Evolutionary conservation across 441 rosid genomes (phyloP), one percentile per base, ranked within the genome.

Genomic region (Gossypium aridum): DNA sequence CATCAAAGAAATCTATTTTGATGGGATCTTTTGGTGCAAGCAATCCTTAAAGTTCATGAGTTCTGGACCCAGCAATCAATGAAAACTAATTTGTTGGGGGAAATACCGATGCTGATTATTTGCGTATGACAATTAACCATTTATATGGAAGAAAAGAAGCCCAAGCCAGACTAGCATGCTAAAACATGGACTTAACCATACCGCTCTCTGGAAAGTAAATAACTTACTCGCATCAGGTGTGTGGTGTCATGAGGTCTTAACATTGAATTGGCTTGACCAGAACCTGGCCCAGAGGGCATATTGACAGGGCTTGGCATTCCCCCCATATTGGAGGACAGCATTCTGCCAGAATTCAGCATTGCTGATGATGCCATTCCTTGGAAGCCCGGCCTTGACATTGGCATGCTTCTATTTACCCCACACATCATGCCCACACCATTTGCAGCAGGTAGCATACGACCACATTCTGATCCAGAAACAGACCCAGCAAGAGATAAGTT

Each of bases 201-300:
- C 23, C 20, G 25, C 28, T 72, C 16, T 49, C 9, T 17, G 9
- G 62, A 72, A 71, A 14, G 65, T 66, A 70, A 71, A 68, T 14
- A 54, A 87, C 88, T 82, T 80, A 97, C 99, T 85, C 93, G 89
- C 89, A 86, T 88, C 85, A 89, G 72, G 70, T 89, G 97, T 84
- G 90, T 64, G 67, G 85, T 60, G 73, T 94, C 98, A 43, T 89
- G 96, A 70, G 98, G 86, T 80, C 97, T 91, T 88, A 85, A 59
- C 87, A 88, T 83, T 7, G 98, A 80, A 79, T 84, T 91, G 73
- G 91, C 97, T 83, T 85, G 96, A 81, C 88, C 83, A 80, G 91
- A 78, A 80, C 86, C 86, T 70, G 88, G 79, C 72, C 91, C 94
- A 57, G 96, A 66, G 78, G 89, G 92, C 85, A 90, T 77, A 82